phyloP scores from a whole-genome alignment of 768 basidiomycete genomes.

The Trametes cinnabarina region DNA sequence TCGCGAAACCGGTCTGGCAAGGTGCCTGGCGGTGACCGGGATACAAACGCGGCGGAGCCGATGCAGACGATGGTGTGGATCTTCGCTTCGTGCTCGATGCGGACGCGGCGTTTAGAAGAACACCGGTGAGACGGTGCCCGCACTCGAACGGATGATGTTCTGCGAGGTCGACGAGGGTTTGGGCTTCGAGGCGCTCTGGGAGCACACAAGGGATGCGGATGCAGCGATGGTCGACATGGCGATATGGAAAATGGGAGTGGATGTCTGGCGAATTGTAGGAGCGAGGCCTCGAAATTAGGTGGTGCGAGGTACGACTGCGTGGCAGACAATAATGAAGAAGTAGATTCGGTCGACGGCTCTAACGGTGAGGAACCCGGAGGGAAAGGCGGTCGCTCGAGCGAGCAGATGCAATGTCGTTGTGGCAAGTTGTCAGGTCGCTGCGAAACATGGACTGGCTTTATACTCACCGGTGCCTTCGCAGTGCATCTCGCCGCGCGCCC shows the following conservation, averaged over 20 bases:
- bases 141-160: slow-evolving; percentile 23
- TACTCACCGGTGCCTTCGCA: not conserved
- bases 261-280: not conserved
- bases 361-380: not conserved
- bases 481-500: slow-evolving; percentile 13
- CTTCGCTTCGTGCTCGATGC: not conserved
- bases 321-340: not conserved
- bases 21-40: too few relatives aligned
- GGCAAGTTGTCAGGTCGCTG: slow-evolving; percentile 4
- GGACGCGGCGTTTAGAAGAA: slow-evolving; percentile 22
- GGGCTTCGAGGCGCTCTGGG: slow-evolving; percentile 16
- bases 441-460: not conserved
- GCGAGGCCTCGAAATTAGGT: not conserved
- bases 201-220: slow-evolving; percentile 8
- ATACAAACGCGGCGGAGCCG: not conserved
- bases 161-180: slow-evolving; percentile 20
- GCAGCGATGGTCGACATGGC: slow-evolving; percentile 14
- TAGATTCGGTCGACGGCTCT: not conserved
- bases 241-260: not conserved
- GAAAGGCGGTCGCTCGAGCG: slow-evolving; percentile 1
- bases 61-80: not conserved
- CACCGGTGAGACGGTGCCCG: slow-evolving; percentile 23
- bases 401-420: slow-evolving; percentile 7
- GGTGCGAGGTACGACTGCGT: not conserved
- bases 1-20: too few relatives aligned